Conservation (phyloP, 352 stramenopile species). For the Phytophthora cactorum region DNA sequence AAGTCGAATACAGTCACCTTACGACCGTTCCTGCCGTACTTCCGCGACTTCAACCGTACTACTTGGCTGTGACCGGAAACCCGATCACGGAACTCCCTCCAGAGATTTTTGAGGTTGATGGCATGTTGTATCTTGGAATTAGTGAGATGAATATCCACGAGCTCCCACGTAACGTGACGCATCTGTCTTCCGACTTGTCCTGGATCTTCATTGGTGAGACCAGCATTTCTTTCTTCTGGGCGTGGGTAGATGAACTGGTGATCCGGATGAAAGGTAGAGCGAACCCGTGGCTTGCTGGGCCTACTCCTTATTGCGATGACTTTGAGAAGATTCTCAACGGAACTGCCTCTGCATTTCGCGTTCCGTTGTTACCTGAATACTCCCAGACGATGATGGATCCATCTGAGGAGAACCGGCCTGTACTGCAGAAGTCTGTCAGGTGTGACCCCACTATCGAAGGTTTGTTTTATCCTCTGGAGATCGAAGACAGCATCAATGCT, state of each 20-base stretch:
- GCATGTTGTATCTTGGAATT: constrained; percentile 12
- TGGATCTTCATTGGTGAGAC: constrained; percentile 12
- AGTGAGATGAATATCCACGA: constrained; percentile 14
- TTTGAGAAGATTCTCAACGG: constrained; percentile 12
- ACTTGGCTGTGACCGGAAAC: constrained; percentile 31
- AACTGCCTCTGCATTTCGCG: neutral
- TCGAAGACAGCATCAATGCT: neutral
- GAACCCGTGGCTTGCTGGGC: constrained; percentile 1
- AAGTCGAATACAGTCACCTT: constrained; percentile 31
- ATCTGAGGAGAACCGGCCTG: constrained; percentile 1
- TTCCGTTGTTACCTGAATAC: constrained; percentile 3
- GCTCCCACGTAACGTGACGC: constrained; percentile 21
- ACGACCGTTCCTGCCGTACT: constrained; percentile 19
- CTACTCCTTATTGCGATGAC: constrained; percentile 8
- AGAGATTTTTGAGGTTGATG: constrained; percentile 18
- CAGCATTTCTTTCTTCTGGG: constrained; percentile 18
- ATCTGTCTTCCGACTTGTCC: neutral
- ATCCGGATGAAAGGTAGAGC: neutral
- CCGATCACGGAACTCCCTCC: constrained; percentile 27
- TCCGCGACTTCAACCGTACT: constrained; percentile 10
- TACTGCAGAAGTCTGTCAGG: neutral
- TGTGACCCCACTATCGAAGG: constrained; percentile 1
- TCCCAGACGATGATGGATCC: constrained; percentile 18
- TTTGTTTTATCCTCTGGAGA: neutral
- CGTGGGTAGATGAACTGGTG: constrained; percentile 19